Conservation (phyloP, 1,284 basidiomycete genomes). For the Ganoderma lucidum region DNA sequence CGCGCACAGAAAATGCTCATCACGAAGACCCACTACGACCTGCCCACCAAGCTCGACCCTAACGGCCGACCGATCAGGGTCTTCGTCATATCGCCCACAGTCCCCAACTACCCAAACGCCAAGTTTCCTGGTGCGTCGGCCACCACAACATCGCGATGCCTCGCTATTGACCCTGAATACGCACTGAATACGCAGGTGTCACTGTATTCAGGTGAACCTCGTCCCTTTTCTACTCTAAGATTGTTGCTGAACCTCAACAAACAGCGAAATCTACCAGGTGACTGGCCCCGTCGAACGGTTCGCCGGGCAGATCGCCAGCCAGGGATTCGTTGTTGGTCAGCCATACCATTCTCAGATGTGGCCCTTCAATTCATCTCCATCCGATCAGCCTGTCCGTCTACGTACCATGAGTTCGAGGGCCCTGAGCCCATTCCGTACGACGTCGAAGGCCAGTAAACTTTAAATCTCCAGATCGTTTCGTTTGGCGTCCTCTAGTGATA, state of each 20-base stretch:
- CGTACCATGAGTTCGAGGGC: conserved; percentile 91
- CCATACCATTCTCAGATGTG: conserved; percentile 13
- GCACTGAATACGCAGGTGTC: conserved; percentile 58
- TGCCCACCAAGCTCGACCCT: conserved; percentile 72
- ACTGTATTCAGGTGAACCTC: conserved; percentile 73
- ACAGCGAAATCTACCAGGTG: conserved; percentile 86
- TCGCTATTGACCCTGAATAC: conserved; percentile 10
- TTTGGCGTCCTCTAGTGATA: not conserved
- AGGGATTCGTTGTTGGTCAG: conserved; percentile 82
- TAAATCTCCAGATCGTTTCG: not conserved
- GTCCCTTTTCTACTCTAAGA: not conserved
- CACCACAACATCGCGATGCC: conserved; percentile 18
- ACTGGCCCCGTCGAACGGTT: conserved; percentile 90
- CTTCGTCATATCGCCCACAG: conserved; percentile 74
- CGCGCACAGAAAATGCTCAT: conserved; percentile 65
- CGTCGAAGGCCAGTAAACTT: conserved; percentile 65
- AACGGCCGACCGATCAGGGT: conserved; percentile 78
- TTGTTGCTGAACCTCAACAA: conserved; percentile 10
- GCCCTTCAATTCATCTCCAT: not conserved
- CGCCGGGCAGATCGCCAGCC: conserved; percentile 91
- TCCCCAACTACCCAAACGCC: conserved; percentile 80
- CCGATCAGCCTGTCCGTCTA: conserved; percentile 74
- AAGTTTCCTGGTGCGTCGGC: conserved; percentile 74
- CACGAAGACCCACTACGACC: conserved; percentile 79
- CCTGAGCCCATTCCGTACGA: conserved; percentile 90